A percentile compares a stretch with the other conserved stretches of the same genome.
Evolutionary conservation across 768 basidiomycete species (phyloP).

Genomic region (Amyloporia xantha): DNA sequence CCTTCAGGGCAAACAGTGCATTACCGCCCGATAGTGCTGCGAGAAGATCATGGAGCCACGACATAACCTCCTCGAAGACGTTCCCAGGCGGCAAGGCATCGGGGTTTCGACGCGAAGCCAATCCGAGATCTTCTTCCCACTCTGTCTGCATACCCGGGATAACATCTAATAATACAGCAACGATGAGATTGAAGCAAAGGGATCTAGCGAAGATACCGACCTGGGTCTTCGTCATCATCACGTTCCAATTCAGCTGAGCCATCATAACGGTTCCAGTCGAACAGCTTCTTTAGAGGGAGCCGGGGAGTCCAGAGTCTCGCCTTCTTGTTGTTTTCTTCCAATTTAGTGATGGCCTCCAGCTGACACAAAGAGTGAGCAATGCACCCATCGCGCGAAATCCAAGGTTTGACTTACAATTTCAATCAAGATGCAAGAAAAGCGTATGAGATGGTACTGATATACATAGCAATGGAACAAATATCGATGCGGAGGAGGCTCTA

Average conservation of each 20-base stretch:
- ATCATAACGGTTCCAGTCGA: slow-evolving; percentile 37
- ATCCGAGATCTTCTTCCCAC: slow-evolving; percentile 43
- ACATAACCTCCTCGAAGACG: slow-evolving; percentile 44
- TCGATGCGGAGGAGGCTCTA: slow-evolving; percentile 54
- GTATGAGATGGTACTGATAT: slow-evolving; percentile 52
- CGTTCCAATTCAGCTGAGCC: slow-evolving; percentile 36
- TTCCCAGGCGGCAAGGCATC: slow-evolving; percentile 70
- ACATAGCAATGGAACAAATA: slow-evolving; percentile 71
- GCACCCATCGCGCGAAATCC: slow-evolving; percentile 34
- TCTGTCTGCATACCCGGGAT: slow-evolving; percentile 50
- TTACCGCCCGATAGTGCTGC: slow-evolving; percentile 49
- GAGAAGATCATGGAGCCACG: slow-evolving; percentile 34
- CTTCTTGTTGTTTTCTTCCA: slow-evolving; percentile 43
- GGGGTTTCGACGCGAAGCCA: slow-evolving; percentile 56
- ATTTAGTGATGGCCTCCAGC: slow-evolving; percentile 48
- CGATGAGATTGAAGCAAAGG: too few species aligned
- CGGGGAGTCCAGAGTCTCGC: slow-evolving; percentile 55
- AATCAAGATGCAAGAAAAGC: slow-evolving; percentile 27
- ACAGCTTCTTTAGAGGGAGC: slow-evolving; percentile 17
- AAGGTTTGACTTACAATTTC: slow-evolving; percentile 27
- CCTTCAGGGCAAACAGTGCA: slow-evolving; percentile 64
- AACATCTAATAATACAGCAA: slow-evolving; percentile 29
- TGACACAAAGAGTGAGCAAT: slow-evolving; percentile 19
- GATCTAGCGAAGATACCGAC: slow-evolving; percentile 20
- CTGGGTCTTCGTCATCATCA: slow-evolving; percentile 67